These are phyloP conservation scores for Rhododendron williamsianum DNA, from an alignment of 148 eudicot genomes.

Conservation along the genomic window DNA sequence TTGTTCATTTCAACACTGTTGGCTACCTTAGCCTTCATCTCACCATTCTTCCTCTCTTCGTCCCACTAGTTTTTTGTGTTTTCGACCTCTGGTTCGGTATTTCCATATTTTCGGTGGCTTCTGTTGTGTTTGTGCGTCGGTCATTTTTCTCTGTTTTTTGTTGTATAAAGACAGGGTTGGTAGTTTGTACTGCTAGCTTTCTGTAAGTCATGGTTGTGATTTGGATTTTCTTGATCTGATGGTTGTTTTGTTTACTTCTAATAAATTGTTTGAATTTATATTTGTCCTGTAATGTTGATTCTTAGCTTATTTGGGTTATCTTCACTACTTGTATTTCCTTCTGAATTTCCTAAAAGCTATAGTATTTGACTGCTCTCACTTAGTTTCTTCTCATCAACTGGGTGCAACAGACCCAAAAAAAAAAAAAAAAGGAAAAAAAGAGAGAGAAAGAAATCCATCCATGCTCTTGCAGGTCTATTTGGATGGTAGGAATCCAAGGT, in stretches of 20 bases:
- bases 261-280: not conserved
- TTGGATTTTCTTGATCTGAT: slow-evolving; percentile 6
- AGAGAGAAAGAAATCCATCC: too few relatives aligned
- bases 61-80: not conserved
- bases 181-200: not conserved
- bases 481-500: not conserved
- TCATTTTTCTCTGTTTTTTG: not conserved
- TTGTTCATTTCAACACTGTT: not conserved
- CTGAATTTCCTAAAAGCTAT: not conserved
- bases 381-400: too few relatives aligned
- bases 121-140: not conserved
- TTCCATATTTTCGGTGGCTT: not conserved
- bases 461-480: too few relatives aligned
- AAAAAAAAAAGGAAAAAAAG: too few relatives aligned
- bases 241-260: not conserved
- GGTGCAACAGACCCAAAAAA: too few relatives aligned
- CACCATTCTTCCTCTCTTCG: not conserved
- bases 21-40: not conserved
- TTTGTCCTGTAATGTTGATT: not conserved
- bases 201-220: not conserved
- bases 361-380: too few relatives aligned
- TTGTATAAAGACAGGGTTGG: not conserved
- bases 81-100: not conserved
- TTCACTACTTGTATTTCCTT: not conserved
- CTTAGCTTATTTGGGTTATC: not conserved